phyloP scores from a whole-genome alignment of 768 basidiomycete species.

The Gloeopeniophorella convolvens region DNA sequence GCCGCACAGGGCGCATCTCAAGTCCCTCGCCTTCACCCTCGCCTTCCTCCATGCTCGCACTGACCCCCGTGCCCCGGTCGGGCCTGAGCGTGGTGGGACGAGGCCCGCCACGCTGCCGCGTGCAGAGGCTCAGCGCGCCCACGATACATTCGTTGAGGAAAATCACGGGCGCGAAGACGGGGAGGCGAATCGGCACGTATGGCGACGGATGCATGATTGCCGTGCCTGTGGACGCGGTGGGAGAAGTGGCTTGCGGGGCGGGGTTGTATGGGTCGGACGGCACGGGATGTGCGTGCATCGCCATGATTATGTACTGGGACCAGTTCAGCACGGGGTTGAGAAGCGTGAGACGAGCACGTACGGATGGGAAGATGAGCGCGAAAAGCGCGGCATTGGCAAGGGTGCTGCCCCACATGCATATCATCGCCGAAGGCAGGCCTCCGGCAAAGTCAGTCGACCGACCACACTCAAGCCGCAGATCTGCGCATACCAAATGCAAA shows the following conservation, averaged over 20 bases:
- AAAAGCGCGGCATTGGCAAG: constrained; percentile 81
- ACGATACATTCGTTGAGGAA: constrained; percentile 70
- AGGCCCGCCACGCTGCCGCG: constrained; percentile 16
- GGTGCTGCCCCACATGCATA: constrained; percentile 68
- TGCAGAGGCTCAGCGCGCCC: constrained; percentile 51
- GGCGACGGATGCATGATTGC: constrained; percentile 62
- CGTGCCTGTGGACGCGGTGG: constrained; percentile 9
- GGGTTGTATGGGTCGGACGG: constrained; percentile 76
- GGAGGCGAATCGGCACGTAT: constrained; percentile 73
- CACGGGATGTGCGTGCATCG: constrained; percentile 67
- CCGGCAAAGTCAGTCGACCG: not conserved
- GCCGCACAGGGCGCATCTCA: constrained; percentile 18
- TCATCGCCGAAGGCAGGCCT: constrained; percentile 65
- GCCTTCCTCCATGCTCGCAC: constrained; percentile 61
- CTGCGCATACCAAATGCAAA: constrained; percentile 62
- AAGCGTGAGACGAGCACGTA: constrained; percentile 32
- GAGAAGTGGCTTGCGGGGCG: constrained; percentile 24
- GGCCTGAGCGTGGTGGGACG: constrained; percentile 20
- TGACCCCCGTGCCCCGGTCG: constrained; percentile 36
- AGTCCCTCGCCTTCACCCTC: constrained; percentile 32
- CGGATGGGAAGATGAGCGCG: constrained; percentile 73
- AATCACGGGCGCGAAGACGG: constrained; percentile 67
- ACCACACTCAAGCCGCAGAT: constrained; percentile 3
- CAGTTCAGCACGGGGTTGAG: not conserved
- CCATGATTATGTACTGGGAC: constrained; percentile 73